Evolutionary conservation across 257 asterid species (phyloP).

Genomic region (Plantago major): DNA sequence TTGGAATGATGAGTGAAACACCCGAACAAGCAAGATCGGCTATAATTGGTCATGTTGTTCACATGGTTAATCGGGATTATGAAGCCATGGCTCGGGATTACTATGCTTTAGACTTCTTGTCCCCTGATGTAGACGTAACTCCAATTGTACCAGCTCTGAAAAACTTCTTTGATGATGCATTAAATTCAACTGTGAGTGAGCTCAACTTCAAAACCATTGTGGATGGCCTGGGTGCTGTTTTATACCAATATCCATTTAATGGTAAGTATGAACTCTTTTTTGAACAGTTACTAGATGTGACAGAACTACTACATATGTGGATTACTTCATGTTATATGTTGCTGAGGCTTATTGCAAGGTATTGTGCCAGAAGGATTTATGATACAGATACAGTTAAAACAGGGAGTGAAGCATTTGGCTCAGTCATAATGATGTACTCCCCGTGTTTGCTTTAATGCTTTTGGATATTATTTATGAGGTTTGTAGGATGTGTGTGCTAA

Average conservation of each 20-base stretch:
- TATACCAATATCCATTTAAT: slow-evolving; percentile 85
- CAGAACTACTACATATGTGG: slow-evolving; percentile 11
- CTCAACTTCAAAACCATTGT: slow-evolving; percentile 93
- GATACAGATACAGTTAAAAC: slow-evolving; percentile 1
- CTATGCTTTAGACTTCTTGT: slow-evolving; percentile 81
- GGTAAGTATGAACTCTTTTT: slow-evolving; percentile 48
- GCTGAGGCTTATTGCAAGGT: slow-evolving; percentile 13
- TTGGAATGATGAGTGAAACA: slow-evolving; percentile 99
- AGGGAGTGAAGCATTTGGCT: background rate
- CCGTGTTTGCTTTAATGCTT: too few species aligned
- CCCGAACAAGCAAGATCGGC: slow-evolving; percentile 97
- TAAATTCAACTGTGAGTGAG: slow-evolving; percentile 89
- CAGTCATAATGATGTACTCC: slow-evolving; percentile 5
- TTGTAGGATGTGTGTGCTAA: too few species aligned
- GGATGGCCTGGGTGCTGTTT: slow-evolving; percentile 89
- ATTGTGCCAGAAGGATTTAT: slow-evolving; percentile 5
- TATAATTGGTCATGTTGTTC: slow-evolving; percentile 96
- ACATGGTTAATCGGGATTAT: slow-evolving; percentile 96
- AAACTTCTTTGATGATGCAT: slow-evolving; percentile 84
- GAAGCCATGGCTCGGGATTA: slow-evolving; percentile 99
- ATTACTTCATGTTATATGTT: background rate
- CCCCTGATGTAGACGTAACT: slow-evolving; percentile 90
- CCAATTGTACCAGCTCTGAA: slow-evolving; percentile 93
- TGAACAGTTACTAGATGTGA: slow-evolving; percentile 14
- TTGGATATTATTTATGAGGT: too few species aligned